These are phyloP conservation scores for Chalciporus piperatus DNA, from an alignment of 768 basidiomycete species.

Conservation along the genomic window DNA sequence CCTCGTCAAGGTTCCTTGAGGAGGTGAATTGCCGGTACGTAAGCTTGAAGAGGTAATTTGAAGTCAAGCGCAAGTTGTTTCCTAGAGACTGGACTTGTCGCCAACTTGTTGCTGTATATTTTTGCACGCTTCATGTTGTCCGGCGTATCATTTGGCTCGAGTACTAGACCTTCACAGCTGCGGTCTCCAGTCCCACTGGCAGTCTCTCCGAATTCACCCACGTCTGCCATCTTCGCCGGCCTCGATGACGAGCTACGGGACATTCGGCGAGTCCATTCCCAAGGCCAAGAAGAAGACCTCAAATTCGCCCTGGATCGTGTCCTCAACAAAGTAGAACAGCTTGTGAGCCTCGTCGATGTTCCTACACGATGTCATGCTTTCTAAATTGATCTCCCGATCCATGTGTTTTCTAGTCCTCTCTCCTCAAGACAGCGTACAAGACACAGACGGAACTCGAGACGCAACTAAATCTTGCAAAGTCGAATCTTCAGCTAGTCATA, in stretches of 20 bases:
- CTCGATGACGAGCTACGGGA: constrained; percentile 76
- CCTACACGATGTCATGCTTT: neutral
- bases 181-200: constrained; percentile 11
- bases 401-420: constrained; percentile 42
- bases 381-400: constrained; percentile 6
- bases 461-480: constrained; percentile 79
- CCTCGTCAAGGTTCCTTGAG: no score
- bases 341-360: constrained; percentile 46
- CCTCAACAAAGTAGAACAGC: constrained; percentile 62
- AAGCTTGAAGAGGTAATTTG: no score
- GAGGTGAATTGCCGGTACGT: no score
- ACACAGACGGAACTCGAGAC: constrained; percentile 78
- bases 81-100: no score
- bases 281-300: constrained; percentile 80
- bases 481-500: constrained; percentile 85
- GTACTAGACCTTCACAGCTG: constrained; percentile 1
- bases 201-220: constrained; percentile 17
- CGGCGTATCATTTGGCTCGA: no score
- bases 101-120: no score
- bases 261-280: constrained; percentile 58
- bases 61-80: no score
- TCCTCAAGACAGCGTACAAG: constrained; percentile 68
- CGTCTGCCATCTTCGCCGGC: constrained; percentile 43
- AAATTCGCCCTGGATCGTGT: constrained; percentile 66
- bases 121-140: no score